phyloP scores from a whole-genome alignment of 1,284 basidiomycete genomes.

The Cutaneotrichosporon cutaneum region DNA sequence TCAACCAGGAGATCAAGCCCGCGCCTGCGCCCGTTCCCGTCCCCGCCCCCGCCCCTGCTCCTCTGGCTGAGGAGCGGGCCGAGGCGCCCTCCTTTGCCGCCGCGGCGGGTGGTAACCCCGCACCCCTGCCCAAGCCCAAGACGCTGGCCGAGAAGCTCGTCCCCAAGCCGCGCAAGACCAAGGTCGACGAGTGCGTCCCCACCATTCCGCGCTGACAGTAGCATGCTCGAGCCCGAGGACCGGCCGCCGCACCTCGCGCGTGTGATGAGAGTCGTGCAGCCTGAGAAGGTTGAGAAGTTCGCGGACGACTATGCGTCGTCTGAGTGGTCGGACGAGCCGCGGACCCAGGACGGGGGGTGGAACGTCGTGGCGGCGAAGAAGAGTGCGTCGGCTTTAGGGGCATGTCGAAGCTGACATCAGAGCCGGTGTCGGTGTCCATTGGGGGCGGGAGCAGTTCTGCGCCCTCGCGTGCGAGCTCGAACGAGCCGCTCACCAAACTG shows the following conservation, averaged over 20 bases:
- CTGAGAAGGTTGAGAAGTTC: constrained; percentile 17
- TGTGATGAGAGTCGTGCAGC: constrained; percentile 41
- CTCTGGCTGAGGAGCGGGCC: not conserved
- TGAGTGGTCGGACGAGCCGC: constrained; percentile 21
- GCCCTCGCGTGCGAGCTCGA: not conserved
- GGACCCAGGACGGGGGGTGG: constrained; percentile 44
- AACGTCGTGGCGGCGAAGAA: constrained; percentile 44
- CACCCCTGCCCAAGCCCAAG: constrained; percentile 32
- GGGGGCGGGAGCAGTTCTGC: constrained; percentile 14
- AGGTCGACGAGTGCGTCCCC: constrained; percentile 48
- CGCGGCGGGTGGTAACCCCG: not conserved
- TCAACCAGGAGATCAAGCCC: constrained; percentile 4
- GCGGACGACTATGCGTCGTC: constrained; percentile 32
- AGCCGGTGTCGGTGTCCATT: constrained; percentile 36
- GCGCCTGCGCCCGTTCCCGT: not conserved
- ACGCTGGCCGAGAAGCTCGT: constrained; percentile 46
- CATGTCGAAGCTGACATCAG: constrained; percentile 26
- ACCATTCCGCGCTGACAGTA: constrained; percentile 21
- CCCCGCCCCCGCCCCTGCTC: not conserved
- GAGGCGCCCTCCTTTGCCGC: constrained; percentile 17
- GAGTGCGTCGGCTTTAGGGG: no score
- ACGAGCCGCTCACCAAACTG: constrained; percentile 31
- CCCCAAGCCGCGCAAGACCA: constrained; percentile 45
- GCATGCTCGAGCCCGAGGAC: constrained; percentile 49
- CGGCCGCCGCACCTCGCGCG: constrained; percentile 40